Evolutionary conservation across 352 stramenopile genomes (phyloP).

Genomic region (Globisporangium echinulatum): DNA sequence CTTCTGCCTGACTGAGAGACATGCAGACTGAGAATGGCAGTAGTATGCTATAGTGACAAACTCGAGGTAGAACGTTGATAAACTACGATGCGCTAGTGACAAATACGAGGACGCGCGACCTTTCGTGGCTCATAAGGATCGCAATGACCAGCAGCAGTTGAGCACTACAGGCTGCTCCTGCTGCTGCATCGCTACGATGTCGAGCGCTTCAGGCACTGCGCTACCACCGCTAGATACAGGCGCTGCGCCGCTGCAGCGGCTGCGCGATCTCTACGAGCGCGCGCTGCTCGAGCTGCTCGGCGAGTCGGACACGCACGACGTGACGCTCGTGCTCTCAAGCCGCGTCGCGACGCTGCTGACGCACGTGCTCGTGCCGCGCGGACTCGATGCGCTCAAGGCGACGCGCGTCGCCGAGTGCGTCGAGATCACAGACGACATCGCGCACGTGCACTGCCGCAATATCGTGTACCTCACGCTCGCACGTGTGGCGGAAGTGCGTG

Average conservation of each 20-base stretch:
- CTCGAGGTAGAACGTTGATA: not conserved
- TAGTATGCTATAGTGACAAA: not conserved
- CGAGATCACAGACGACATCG: slow-evolving; percentile 43
- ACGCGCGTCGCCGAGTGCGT: slow-evolving; percentile 42
- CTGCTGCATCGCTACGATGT: not conserved
- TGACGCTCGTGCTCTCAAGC: slow-evolving; percentile 51
- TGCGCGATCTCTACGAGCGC: slow-evolving; percentile 39
- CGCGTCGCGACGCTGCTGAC: slow-evolving; percentile 50
- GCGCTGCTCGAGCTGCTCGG: slow-evolving; percentile 32
- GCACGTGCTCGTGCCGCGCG: slow-evolving; percentile 43
- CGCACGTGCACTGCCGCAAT: slow-evolving; percentile 17
- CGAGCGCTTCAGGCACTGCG: slow-evolving; percentile 2
- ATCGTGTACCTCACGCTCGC: slow-evolving; percentile 48
- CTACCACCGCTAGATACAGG: slow-evolving; percentile 9
- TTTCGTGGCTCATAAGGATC: not conserved
- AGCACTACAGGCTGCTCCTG: not conserved
- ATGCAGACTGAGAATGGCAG: too few relatives aligned
- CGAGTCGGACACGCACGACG: slow-evolving; percentile 20
- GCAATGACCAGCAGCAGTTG: too few relatives aligned
- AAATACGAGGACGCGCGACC: not conserved
- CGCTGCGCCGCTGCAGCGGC: slow-evolving; percentile 8
- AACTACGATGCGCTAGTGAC: not conserved
- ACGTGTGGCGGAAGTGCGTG: slow-evolving; percentile 34
- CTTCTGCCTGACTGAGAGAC: not conserved
- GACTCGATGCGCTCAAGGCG: slow-evolving; percentile 28